Base-by-base conservation (phyloP, 1,139 yeast species). In the Zygoascus sp. region DNA sequence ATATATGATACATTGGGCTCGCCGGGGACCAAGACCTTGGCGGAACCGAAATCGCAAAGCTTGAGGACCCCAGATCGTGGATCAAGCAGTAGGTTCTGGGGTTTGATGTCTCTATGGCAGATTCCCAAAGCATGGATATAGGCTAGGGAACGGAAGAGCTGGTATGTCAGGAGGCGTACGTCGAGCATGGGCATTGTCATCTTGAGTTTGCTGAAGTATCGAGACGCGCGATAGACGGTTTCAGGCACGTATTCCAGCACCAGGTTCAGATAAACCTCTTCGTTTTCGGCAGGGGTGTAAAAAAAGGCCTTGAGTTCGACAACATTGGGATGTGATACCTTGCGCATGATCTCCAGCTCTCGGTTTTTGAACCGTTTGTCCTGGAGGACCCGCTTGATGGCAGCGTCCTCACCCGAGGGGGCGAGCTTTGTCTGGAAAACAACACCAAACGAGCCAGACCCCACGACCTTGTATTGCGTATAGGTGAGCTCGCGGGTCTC, bases 11-110 rank as follows among this genome's bases (percentile, higher is more conserved):
- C 98, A 64, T 90, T 90, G 39, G 96, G 96, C 66, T 92, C 98
- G 13, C 77, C 75, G 6, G 96, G 94, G 44, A 84, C 86, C 52
- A 92, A 75, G 49, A 86, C 83, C 66, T 92, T 92, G 25, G 98
- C 98, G n/a, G 94, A 81, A n/a, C 98, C 98, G 66, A 92, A 92
- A 69, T 92, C 98, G 68, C 98, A 92, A 44, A 92, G 77, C 68
- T 92, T 92, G 56, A 94, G 76, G 49, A 84, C 79, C 11, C 95
- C 95, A 8, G 83, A 76, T 42, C 79, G 76, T 21, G 97, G 96
- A 65, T 92, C 92, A 53, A 92, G 84, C 60, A 92, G 74, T 52
- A 92, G 74, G 67, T 92, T 92, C 63, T 94, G 97, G 2, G 98
- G 98, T 66, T 92, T 92, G 59, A 92, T 92, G 68, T 92, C 98